Conservation (phyloP, 305 asterid genomes). For the Striga hermonthica region DNA sequence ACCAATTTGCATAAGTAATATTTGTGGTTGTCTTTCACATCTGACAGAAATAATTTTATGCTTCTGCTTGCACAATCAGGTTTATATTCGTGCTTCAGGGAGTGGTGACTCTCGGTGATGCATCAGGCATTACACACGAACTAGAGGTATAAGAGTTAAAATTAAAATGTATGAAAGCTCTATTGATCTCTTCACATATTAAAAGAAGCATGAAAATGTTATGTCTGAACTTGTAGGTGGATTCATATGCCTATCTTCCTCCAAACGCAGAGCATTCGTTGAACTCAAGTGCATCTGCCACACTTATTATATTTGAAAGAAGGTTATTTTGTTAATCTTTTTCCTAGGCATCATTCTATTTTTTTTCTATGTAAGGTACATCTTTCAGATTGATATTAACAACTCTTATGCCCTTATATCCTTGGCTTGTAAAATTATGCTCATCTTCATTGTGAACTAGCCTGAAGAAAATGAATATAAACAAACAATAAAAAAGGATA, state of each 20-base stretch:
- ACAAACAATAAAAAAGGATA: too few relatives aligned
- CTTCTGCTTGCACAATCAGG: slow-evolving; percentile 46
- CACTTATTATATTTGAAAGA: slow-evolving; percentile 73
- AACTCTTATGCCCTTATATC: too few relatives aligned
- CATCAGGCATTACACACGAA: slow-evolving; percentile 42
- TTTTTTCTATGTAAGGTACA: slow-evolving; percentile 8
- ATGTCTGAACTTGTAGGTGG: slow-evolving; percentile 57
- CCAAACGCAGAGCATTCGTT: slow-evolving; percentile 64
- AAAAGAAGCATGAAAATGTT: background rate
- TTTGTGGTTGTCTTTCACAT: slow-evolving; percentile 13
- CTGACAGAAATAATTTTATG: slow-evolving; percentile 1
- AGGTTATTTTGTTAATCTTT: slow-evolving; percentile 45
- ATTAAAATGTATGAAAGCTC: background rate
- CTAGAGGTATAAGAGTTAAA: slow-evolving; percentile 48
- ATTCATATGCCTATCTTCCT: slow-evolving; percentile 88
- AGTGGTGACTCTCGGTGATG: slow-evolving; percentile 49
- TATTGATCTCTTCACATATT: background rate
- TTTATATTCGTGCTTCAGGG: slow-evolving; percentile 83
- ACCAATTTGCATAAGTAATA: background rate
- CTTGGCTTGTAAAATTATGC: too few relatives aligned
- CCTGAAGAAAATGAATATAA: too few relatives aligned
- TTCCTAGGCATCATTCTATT: slow-evolving; percentile 18
- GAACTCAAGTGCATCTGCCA: slow-evolving; percentile 57
- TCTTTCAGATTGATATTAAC: too few relatives aligned
- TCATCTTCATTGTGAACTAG: too few relatives aligned